Conservation (phyloP, 352 stramenopile species). For the Thalassiosira hispida region DNA sequence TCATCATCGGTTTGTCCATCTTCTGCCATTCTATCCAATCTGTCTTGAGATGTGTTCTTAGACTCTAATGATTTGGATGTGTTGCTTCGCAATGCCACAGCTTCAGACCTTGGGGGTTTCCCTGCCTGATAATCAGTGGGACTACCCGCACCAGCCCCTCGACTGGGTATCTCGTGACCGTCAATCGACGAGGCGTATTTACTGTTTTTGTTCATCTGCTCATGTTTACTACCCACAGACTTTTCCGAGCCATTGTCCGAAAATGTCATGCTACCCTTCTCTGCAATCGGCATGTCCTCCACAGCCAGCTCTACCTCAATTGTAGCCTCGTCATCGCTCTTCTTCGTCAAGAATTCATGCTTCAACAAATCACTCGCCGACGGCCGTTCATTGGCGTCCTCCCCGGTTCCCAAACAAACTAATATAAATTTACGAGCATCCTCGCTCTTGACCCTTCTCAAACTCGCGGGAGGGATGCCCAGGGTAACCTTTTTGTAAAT, state of each 20-base stretch:
- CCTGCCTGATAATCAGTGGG: background rate
- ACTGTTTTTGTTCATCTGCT: conserved; percentile 12
- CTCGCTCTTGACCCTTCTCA: conserved; percentile 77
- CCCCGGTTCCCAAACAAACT: conserved; percentile 82
- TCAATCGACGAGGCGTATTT: conserved; percentile 43
- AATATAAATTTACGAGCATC: conserved; percentile 87
- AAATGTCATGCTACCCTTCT: conserved; percentile 45
- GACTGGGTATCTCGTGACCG: conserved; percentile 32
- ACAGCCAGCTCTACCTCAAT: conserved; percentile 77
- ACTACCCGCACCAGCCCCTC: background rate
- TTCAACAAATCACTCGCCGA: conserved; percentile 89
- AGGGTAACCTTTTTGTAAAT: conserved; percentile 89
- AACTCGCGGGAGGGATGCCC: conserved; percentile 80
- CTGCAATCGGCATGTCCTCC: conserved; percentile 69
- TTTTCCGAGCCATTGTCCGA: conserved; percentile 53
- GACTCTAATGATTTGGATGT: background rate
- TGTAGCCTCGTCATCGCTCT: conserved; percentile 80
- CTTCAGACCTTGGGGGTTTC: conserved; percentile 11
- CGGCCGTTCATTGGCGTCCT: conserved; percentile 85
- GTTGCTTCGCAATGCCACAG: conserved; percentile 9
- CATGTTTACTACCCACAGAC: conserved; percentile 10
- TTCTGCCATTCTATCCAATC: background rate
- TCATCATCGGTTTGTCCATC: conserved; percentile 4
- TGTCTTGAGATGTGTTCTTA: conserved; percentile 12
- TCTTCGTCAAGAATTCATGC: conserved; percentile 89